phyloP scores from a whole-genome alignment of 73 alveolate species.

The Blepharisma japonicum region DNA sequence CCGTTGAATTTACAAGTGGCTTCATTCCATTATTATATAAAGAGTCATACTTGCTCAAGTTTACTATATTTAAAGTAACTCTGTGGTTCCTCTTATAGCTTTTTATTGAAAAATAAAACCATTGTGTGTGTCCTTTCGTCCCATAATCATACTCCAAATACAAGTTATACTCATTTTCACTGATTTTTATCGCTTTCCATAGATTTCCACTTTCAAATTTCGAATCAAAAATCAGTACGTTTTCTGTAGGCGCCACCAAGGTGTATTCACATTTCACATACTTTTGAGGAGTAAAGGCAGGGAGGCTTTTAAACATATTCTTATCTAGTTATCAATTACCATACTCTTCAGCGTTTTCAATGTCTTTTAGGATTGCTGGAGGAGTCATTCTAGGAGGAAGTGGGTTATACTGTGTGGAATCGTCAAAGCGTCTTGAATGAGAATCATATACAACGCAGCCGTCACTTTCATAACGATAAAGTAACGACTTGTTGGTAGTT shows the following conservation, averaged over 20 bases:
- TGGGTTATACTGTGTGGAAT: background rate
- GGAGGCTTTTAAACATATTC: background rate
- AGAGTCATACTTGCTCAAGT: slow-evolving; percentile 96
- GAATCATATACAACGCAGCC: slow-evolving; percentile 12
- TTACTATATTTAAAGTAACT: slow-evolving; percentile 90
- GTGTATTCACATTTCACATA: background rate
- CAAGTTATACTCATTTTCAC: slow-evolving; percentile 68
- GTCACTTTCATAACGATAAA: slow-evolving; percentile 16
- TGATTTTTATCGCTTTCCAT: slow-evolving; percentile 31
- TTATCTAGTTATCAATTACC: slow-evolving; percentile 19
- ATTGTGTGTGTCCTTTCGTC: slow-evolving; percentile 97
- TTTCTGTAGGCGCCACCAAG: slow-evolving; percentile 28
- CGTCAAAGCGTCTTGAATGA: background rate
- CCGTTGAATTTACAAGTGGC: slow-evolving; percentile 67
- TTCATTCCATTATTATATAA: slow-evolving; percentile 90
- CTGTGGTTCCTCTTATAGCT: slow-evolving; percentile 65
- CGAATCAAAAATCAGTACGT: slow-evolving; percentile 39
- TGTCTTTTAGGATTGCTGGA: background rate
- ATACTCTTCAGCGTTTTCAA: slow-evolving; percentile 13
- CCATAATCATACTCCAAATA: slow-evolving; percentile 94
- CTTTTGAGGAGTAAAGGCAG: background rate
- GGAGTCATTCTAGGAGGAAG: background rate
- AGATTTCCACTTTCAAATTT: slow-evolving; percentile 47
- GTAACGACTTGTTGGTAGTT: background rate
- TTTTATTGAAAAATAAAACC: slow-evolving; percentile 95